phyloP scores from a whole-genome alignment of 1,284 basidiomycete genomes.

The Moniliophthora roreri region DNA sequence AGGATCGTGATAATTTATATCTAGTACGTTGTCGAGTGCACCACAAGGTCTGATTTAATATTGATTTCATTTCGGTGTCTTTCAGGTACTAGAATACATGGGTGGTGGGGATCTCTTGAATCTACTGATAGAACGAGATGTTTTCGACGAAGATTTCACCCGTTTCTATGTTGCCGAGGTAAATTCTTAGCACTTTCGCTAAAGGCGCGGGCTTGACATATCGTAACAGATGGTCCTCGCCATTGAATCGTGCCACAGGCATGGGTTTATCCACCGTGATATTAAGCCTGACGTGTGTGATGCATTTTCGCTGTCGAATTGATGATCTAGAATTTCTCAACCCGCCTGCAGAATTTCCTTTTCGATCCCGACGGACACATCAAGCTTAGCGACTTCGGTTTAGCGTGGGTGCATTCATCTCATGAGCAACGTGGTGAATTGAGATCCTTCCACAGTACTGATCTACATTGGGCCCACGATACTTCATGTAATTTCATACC shows the following conservation, averaged over 20 bases:
- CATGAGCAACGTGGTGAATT: conserved; percentile 24
- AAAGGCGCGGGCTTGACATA: conserved; percentile 18
- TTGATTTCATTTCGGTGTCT: conserved; percentile 56
- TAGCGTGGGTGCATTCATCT: conserved; percentile 67
- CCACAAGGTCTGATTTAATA: conserved; percentile 41
- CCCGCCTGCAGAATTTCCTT: conserved; percentile 79
- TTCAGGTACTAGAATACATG: conserved; percentile 89
- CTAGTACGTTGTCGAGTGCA: conserved; percentile 58
- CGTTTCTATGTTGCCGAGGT: conserved; percentile 95
- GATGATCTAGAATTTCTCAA: conserved; percentile 21
- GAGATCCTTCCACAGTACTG: conserved; percentile 52
- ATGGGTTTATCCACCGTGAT: conserved; percentile 96
- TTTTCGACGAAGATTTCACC: conserved; percentile 92
- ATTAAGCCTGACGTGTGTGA: conserved; percentile 87
- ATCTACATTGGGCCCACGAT: conserved; percentile 91
- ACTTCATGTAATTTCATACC: conserved; percentile 65
- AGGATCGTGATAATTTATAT: conserved; percentile 92
- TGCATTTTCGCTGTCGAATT: conserved; percentile 21
- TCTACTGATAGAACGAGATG: conserved; percentile 90
- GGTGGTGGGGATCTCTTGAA: conserved; percentile 95
- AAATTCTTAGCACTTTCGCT: conserved; percentile 17
- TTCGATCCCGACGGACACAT: conserved; percentile 94
- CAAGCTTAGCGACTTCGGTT: conserved; percentile 92
- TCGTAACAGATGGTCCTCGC: conserved; percentile 87
- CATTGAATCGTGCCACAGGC: conserved; percentile 90